A percentile compares a stretch with the other conserved stretches of the same genome.
Evolutionary conservation across 139 green algal genomes (phyloP).

Genomic region (Chara braunii): DNA sequence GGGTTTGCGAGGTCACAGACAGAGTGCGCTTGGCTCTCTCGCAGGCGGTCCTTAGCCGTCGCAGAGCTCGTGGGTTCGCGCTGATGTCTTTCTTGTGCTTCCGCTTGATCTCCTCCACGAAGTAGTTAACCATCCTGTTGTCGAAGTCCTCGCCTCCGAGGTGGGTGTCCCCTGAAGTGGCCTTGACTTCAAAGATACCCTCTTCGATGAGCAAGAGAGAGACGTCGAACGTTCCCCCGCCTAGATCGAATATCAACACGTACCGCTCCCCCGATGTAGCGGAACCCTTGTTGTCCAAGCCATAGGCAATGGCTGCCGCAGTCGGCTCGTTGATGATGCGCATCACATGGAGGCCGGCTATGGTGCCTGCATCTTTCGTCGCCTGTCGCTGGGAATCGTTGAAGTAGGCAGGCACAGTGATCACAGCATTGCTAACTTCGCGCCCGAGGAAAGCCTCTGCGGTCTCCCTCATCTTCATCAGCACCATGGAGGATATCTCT

Average conservation of each 20-base stretch:
- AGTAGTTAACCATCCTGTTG: conserved; percentile 85
- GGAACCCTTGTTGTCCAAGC: conserved; percentile 60
- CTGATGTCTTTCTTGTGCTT: conserved; percentile 92
- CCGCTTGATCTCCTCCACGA: conserved; percentile 49
- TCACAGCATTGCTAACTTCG: conserved; percentile 80
- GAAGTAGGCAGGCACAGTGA: conserved; percentile 69
- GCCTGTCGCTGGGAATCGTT: conserved; percentile 82
- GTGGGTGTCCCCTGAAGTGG: conserved; percentile 93
- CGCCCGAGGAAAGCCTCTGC: conserved; percentile 64
- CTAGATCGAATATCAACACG: conserved; percentile 86
- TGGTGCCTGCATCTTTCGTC: conserved; percentile 89
- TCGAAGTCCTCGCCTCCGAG: conserved; percentile 97
- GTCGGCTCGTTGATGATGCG: conserved; percentile 99
- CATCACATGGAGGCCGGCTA: conserved; percentile 58
- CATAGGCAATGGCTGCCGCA: conserved; percentile 88
- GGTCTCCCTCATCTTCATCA: conserved; percentile 96
- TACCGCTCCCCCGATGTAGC: conserved; percentile 33
- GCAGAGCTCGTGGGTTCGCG: conserved; percentile 63
- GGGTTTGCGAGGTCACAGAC: conserved; percentile 77
- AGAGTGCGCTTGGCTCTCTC: conserved; percentile 91
- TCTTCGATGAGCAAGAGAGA: conserved; percentile 95
- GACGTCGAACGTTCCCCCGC: conserved; percentile 94
- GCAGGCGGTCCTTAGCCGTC: conserved; percentile 75
- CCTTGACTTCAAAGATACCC: conserved; percentile 97
- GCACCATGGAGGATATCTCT: conserved; percentile 93